Percentiles rank a stretch among this genome's conserved stretches.
Conservation (phyloP, 1,139 yeast genomes). For the Yamadazyma diospyri region DNA sequence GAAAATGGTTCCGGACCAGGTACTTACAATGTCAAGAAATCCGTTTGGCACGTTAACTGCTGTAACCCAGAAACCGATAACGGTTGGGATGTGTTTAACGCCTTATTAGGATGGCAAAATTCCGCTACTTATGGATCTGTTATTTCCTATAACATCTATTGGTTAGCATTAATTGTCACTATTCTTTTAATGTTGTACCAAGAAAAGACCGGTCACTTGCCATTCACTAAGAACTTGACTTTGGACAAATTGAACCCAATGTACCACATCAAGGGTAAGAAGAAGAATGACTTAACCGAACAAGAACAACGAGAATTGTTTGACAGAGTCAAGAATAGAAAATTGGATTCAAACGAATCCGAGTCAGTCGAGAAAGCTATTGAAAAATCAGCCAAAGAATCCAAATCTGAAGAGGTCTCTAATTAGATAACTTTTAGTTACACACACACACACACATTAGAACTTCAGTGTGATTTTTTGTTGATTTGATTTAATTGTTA, state of each 20-base stretch:
- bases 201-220: constrained; percentile 52
- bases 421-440: constrained; percentile 3
- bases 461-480: constrained; percentile 1
- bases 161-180: constrained; percentile 60
- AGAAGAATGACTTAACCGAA: constrained; percentile 54
- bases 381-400: constrained; percentile 8
- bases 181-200: constrained; percentile 64
- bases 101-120: constrained; percentile 33
- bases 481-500: not conserved
- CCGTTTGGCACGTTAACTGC: constrained; percentile 94
- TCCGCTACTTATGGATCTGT: constrained; percentile 85
- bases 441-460: constrained; percentile 15
- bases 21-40: constrained; percentile 68
- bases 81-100: constrained; percentile 90
- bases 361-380: constrained; percentile 22
- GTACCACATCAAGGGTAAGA: constrained; percentile 66
- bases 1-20: constrained; percentile 93
- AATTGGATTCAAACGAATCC: constrained; percentile 15
- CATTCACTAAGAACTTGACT: constrained; percentile 45
- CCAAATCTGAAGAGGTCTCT: constrained; percentile 5
- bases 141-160: constrained; percentile 76
- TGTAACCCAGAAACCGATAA: constrained; percentile 86
- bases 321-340: constrained; percentile 30
- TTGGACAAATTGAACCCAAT: constrained; percentile 63
- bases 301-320: constrained; percentile 56